phyloP scores from a whole-genome alignment of 257 asterid species.

The Solanum etuberosum region DNA sequence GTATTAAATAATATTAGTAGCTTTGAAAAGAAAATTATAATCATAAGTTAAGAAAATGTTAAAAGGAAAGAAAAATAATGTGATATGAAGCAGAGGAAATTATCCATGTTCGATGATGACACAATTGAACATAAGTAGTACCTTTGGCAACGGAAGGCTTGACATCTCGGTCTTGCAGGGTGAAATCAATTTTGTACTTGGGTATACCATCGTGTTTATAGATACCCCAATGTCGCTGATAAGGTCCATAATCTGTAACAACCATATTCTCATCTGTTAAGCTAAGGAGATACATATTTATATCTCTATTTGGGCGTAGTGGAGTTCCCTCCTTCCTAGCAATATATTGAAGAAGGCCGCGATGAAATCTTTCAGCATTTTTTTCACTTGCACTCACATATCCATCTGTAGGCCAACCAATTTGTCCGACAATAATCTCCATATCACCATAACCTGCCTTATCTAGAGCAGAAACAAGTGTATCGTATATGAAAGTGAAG shows the following conservation, averaged over 20 bases:
- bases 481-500: no score
- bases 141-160: not conserved
- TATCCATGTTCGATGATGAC: no score
- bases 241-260: not conserved
- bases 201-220: not conserved
- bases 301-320: not conserved
- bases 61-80: no score
- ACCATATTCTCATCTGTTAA: not conserved
- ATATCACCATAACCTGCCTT: no score
- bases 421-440: no score
- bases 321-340: not conserved
- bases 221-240: not conserved
- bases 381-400: no score
- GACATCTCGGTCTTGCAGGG: not conserved
- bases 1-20: not conserved
- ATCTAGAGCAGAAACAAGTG: no score
- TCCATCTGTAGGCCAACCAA: no score
- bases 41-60: not conserved
- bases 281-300: not conserved
- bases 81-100: no score
- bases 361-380: no score
- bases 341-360: not conserved
- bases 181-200: not conserved
- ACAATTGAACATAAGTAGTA: not conserved
- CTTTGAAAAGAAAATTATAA: not conserved